Evolutionary conservation across 116 monocot genomes (phyloP).

Genomic region (Phalaenopsis hybrid): DNA sequence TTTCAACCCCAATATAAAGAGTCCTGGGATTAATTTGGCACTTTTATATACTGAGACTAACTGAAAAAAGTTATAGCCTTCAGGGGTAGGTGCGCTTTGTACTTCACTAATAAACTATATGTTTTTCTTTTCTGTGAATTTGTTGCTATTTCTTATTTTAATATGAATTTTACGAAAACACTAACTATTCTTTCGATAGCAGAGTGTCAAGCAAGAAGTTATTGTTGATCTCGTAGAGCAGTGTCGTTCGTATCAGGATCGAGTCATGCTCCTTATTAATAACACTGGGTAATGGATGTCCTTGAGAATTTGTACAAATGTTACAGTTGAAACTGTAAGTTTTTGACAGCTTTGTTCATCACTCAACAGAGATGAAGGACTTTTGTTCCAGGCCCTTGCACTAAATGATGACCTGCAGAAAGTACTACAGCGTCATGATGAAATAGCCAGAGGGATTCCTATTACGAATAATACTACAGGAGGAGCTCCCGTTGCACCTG

Average conservation of each 20-base stretch:
- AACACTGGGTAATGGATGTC: slow-evolving; percentile 36
- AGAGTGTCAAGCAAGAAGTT: slow-evolving; percentile 48
- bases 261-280: slow-evolving; percentile 37
- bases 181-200: not conserved
- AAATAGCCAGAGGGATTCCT: slow-evolving; percentile 57
- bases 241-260: slow-evolving; percentile 35
- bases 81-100: too few relatives aligned
- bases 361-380: slow-evolving; percentile 68
- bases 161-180: not conserved
- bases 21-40: too few relatives aligned
- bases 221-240: slow-evolving; percentile 56
- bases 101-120: too few relatives aligned
- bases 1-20: too few relatives aligned
- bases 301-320: slow-evolving; percentile 9
- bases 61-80: too few relatives aligned
- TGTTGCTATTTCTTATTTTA: not conserved
- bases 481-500: slow-evolving; percentile 8
- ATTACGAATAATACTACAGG: slow-evolving; percentile 37
- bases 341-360: slow-evolving; percentile 15
- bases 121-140: not conserved
- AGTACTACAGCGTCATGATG: slow-evolving; percentile 73
- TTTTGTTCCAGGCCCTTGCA: slow-evolving; percentile 66
- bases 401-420: slow-evolving; percentile 88
- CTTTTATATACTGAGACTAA: too few relatives aligned
- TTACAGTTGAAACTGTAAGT: slow-evolving; percentile 6